phyloP scores from a whole-genome alignment of 371 early-diverging fungal genomes.

The Parasitella parasitica region DNA sequence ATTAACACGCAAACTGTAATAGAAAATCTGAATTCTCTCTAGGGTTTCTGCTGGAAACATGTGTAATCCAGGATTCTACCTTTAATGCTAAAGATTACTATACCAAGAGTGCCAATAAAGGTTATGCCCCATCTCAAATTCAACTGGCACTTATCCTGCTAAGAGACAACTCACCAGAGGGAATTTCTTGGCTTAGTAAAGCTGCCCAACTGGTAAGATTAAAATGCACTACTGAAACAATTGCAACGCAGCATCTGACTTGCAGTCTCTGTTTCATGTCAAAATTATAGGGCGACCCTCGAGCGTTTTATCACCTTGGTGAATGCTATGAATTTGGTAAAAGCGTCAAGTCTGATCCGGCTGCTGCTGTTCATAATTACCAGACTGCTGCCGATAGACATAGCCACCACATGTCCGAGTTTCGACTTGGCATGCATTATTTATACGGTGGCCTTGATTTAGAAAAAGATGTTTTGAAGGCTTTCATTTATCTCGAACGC shows the following conservation, averaged over 20 bases:
- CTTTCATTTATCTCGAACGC: slow-evolving; percentile 29
- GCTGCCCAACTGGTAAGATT: slow-evolving; percentile 40
- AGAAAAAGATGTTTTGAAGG: slow-evolving; percentile 23
- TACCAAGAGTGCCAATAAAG: slow-evolving; percentile 38
- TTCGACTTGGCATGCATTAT: slow-evolving; percentile 41
- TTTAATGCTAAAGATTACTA: slow-evolving; percentile 30
- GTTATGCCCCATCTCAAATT: slow-evolving; percentile 42
- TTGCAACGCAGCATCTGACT: slow-evolving; percentile 5
- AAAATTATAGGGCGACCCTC: slow-evolving; percentile 31
- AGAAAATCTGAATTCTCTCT: slow-evolving; percentile 22
- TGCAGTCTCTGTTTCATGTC: not conserved
- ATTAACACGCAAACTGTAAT: not conserved
- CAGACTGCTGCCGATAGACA: slow-evolving; percentile 30
- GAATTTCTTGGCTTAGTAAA: slow-evolving; percentile 37
- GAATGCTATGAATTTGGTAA: slow-evolving; percentile 41
- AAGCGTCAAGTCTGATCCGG: slow-evolving; percentile 24
- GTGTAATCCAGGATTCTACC: slow-evolving; percentile 31
- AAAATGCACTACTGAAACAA: too few relatives aligned
- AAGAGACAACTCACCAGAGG: slow-evolving; percentile 28
- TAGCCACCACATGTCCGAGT: slow-evolving; percentile 7
- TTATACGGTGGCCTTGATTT: slow-evolving; percentile 33
- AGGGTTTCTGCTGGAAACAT: slow-evolving; percentile 12
- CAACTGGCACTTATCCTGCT: slow-evolving; percentile 34
- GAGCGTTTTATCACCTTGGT: slow-evolving; percentile 40
- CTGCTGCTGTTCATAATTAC: slow-evolving; percentile 30